These are phyloP conservation scores for Globisporangium cederbergense DNA, from an alignment of 352 stramenopile species.

Conservation along the genomic window DNA sequence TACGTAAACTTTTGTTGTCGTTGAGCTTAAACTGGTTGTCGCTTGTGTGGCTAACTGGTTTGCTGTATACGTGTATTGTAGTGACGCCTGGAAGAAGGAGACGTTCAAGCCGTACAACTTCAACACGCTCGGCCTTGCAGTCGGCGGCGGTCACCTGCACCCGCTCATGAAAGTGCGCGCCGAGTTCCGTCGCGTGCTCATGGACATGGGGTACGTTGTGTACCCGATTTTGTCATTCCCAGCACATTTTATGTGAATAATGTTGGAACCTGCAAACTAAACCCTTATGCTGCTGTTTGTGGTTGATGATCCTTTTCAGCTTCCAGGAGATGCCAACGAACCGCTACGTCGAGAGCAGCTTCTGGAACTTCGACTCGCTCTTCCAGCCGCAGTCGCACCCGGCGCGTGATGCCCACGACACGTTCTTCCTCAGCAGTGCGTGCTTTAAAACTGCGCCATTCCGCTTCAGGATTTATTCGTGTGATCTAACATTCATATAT, in stretches of 20 bases:
- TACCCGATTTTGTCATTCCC: background rate
- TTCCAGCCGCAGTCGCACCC: constrained; percentile 99
- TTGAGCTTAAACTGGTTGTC: background rate
- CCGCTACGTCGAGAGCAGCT: constrained; percentile 98
- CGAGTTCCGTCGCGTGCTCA: constrained; percentile 99
- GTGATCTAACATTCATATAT: background rate
- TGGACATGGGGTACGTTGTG: constrained; percentile 95
- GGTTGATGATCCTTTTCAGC: constrained; percentile 20
- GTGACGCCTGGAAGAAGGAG: constrained; percentile 93
- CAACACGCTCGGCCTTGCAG: constrained; percentile 92
- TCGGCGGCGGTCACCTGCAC: constrained; percentile 97
- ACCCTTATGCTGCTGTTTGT: background rate
- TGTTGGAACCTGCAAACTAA: background rate
- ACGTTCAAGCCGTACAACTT: constrained; percentile 99
- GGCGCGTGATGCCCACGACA: constrained; percentile 98
- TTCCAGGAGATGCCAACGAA: constrained; percentile 99
- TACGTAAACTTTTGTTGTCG: background rate
- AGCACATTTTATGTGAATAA: background rate
- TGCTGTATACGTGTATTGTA: constrained; percentile 17
- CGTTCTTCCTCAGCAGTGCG: constrained; percentile 98
- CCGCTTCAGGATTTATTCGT: background rate
- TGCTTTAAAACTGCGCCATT: constrained; percentile 1
- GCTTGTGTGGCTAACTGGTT: background rate
- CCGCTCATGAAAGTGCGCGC: constrained; percentile 96
- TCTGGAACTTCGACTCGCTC: constrained; percentile 99